phyloP scores from a whole-genome alignment of 2,329 filamentous ascomycete genomes.

The Ramularia collo-cygni region DNA sequence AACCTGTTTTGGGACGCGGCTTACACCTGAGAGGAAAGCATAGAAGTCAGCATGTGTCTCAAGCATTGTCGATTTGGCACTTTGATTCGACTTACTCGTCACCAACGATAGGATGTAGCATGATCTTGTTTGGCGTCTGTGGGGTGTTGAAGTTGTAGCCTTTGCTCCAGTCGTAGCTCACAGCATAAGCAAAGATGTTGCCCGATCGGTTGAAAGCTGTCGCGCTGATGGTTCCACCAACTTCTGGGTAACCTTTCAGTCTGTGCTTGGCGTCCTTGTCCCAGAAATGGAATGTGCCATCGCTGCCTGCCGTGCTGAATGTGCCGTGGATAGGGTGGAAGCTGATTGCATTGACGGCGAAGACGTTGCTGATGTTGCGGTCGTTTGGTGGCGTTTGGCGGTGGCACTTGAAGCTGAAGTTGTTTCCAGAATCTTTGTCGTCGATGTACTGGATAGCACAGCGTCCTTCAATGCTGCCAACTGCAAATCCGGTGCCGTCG shows the following conservation, averaged over 20 bases:
- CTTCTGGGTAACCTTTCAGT: slow-evolving; percentile 57
- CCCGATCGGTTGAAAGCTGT: slow-evolving; percentile 89
- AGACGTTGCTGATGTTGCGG: slow-evolving; percentile 74
- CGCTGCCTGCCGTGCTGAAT: slow-evolving; percentile 93
- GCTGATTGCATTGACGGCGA: slow-evolving; percentile 92
- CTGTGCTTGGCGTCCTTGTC: slow-evolving; percentile 57
- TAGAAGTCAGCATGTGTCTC: too few relatives aligned
- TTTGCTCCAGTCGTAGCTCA: slow-evolving; percentile 98
- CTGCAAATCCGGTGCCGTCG: slow-evolving; percentile 84
- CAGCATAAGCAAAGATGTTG: slow-evolving; percentile 55
- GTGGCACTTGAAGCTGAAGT: slow-evolving; percentile 99
- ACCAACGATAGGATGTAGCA: slow-evolving; percentile 42
- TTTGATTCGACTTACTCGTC: slow-evolving; percentile 49
- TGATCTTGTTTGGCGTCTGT: slow-evolving; percentile 44
- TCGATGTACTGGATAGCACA: slow-evolving; percentile 98
- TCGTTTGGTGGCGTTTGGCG: slow-evolving; percentile 62
- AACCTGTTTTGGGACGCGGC: too few relatives aligned
- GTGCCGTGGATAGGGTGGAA: slow-evolving; percentile 96
- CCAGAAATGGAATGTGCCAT: slow-evolving; percentile 97
- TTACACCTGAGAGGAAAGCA: too few relatives aligned
- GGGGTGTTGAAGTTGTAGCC: slow-evolving; percentile 80
- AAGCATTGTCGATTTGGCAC: too few relatives aligned
- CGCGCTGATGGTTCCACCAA: slow-evolving; percentile 71
- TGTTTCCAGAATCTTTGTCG: slow-evolving; percentile 75
- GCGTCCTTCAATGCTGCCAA: slow-evolving; percentile 92